A percentile compares a stretch with the other conserved stretches of the same genome.
These are phyloP conservation scores for Acacia melanoxylon DNA, from an alignment of 306 rosid species.

Conservation along the genomic window DNA sequence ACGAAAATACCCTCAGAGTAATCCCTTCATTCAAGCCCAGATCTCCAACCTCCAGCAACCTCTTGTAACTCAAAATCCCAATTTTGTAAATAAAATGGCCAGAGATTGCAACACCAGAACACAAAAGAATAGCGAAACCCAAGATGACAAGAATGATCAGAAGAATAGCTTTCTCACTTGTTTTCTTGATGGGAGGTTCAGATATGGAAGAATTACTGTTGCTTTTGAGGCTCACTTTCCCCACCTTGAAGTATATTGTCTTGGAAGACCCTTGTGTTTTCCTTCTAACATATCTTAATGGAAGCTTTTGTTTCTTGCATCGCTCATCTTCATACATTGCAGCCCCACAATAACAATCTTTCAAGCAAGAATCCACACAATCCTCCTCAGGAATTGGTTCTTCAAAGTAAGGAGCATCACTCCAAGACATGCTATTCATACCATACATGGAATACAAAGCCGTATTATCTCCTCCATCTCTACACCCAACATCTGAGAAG, in stretches of 20 bases:
- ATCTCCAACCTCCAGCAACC: constrained; percentile 25
- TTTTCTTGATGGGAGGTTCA: background rate
- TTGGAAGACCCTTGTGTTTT: too few relatives aligned
- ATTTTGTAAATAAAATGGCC: constrained; percentile 30
- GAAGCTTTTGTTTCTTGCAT: constrained; percentile 33
- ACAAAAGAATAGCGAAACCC: background rate
- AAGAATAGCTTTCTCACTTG: constrained; percentile 24
- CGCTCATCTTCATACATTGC: background rate
- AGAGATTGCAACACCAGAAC: constrained; percentile 21
- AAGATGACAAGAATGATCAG: constrained; percentile 24
- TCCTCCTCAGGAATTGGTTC: too few relatives aligned
- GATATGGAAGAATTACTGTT: too few relatives aligned
- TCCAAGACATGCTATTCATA: too few relatives aligned
- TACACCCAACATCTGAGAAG: too few relatives aligned
- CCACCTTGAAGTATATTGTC: too few relatives aligned
- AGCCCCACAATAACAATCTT: constrained; percentile 40
- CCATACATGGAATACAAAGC: too few relatives aligned
- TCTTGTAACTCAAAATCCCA: constrained; percentile 33
- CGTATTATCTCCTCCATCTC: too few relatives aligned
- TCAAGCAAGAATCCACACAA: constrained; percentile 17
- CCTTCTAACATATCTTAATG: constrained; percentile 30
- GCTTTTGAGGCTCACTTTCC: too few relatives aligned
- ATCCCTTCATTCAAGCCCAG: constrained; percentile 39
- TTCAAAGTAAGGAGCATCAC: too few relatives aligned
- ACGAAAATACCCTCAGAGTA: constrained; percentile 34